Conservation (phyloP, 75 land plant species). For the Pinus tabuliformis region DNA sequence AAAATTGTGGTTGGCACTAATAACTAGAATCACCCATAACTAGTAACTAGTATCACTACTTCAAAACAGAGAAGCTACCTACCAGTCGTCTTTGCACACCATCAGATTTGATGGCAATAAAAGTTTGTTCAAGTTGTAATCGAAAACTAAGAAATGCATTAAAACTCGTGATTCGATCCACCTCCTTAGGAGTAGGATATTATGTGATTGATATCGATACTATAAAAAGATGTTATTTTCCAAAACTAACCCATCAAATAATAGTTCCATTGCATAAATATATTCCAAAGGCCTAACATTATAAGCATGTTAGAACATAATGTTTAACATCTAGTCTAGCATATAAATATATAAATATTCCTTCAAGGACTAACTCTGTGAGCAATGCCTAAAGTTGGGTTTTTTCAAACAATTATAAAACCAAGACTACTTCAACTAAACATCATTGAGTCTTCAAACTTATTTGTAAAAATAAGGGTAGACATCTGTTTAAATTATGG, state of each 20-base stretch:
- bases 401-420: background rate
- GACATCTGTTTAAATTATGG: background rate
- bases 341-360: too few relatives aligned
- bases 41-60: background rate
- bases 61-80: slow-evolving; percentile 12
- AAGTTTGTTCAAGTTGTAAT: slow-evolving; percentile 83
- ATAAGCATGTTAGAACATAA: too few relatives aligned
- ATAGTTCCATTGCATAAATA: too few relatives aligned
- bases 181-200: background rate
- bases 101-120: slow-evolving; percentile 98
- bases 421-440: background rate
- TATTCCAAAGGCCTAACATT: too few relatives aligned
- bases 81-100: slow-evolving; percentile 96
- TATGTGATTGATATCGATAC: too few relatives aligned
- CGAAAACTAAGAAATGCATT: background rate
- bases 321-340: too few relatives aligned
- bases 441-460: background rate
- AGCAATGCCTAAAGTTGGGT: background rate
- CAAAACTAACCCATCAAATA: too few relatives aligned
- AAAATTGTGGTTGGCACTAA: background rate
- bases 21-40: background rate
- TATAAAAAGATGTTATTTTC: too few relatives aligned
- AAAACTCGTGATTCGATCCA: background rate
- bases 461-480: background rate
- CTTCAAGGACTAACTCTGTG: too few relatives aligned